Evolutionary conservation across 2,329 filamentous ascomycete genomes (phyloP), one percentile per base, ranked within the genome.

Genomic region (Mycogone perniciosa): DNA sequence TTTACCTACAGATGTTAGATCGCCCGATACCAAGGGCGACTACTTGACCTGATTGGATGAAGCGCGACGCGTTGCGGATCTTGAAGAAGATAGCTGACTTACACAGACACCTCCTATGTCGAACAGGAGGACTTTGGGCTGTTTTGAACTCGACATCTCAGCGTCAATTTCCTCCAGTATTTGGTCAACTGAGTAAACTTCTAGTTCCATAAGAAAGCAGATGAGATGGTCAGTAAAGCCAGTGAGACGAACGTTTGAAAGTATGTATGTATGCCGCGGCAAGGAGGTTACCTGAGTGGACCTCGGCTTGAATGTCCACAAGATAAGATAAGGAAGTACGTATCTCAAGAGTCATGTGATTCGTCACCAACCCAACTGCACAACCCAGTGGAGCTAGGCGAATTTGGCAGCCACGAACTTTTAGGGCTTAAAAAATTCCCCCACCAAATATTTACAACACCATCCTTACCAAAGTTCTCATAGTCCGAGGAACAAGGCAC

Each of bases 21-120:
- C 29, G 34, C 31, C 10, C 9, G n/a, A 9, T 10, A 26, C 7
- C 7, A 29, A 41, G 29, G 10, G 39, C 6, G 39, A 7, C 13
- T 26, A 10, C 10, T 40, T 41, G 35, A n/a, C 35, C 10, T 5
- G 5, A 38, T 38, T 20, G 20, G 20, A 20, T 20, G 20, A 20
- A 20, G 20, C 35, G 9, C 6, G 39, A 41, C n/a, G 20, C 10
- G 39, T 41, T 41, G 13, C 20, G 39, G 26, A 9, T 35, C 27
- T 20, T 37, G 33, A 33, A 5, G 29, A 26, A 10, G 7, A 6
- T 10, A n/a, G 20, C 31, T 34, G 54, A 83, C 89, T 76, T 85
- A 96, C 92, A 77, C 89, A 95, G 60, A 99, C 93, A 55, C 93
- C 93, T 37, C 93, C 93, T 59, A 99, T 93, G 70, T 99, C 93